Percentiles rank a stretch among this genome's conserved stretches.
Evolutionary conservation across 1,284 basidiomycete genomes (phyloP).

Genomic region (Leccinum cinnamomeum): DNA sequence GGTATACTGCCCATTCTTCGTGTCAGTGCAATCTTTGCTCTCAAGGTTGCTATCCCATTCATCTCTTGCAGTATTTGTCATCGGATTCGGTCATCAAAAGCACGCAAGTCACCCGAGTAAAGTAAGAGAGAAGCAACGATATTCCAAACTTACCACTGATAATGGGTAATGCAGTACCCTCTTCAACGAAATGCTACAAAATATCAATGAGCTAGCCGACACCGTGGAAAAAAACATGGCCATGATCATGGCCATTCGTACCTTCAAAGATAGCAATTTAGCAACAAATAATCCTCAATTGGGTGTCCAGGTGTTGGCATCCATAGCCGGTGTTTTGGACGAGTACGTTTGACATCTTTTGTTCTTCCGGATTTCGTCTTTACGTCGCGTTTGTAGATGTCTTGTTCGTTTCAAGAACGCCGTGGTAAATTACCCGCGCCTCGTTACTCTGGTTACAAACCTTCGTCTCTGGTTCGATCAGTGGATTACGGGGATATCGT

Average conservation of each 20-base stretch:
- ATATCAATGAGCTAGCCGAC: conserved; percentile 46
- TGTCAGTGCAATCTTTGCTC: conserved; percentile 36
- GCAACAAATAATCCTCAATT: conserved; percentile 21
- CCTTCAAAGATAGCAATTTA: conserved; percentile 43
- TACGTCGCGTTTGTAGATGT: conserved; percentile 39
- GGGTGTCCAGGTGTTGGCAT: conserved; percentile 47
- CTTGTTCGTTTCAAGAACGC: conserved; percentile 61
- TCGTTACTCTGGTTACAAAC: conserved; percentile 43
- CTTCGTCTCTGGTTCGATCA: conserved; percentile 45
- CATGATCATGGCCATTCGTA: conserved; percentile 37
- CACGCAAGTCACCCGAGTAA: conserved; percentile 52
- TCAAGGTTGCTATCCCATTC: conserved; percentile 1
- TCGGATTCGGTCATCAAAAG: conserved; percentile 65
- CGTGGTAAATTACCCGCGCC: conserved; percentile 44
- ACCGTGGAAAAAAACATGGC: conserved; percentile 47
- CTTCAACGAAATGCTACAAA: conserved; percentile 52
- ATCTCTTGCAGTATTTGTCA: conserved; percentile 51
- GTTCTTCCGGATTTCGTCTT: background rate
- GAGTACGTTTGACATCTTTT: conserved; percentile 43
- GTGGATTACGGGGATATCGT: conserved; percentile 46
- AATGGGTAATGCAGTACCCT: conserved; percentile 42
- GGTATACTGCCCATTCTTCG: conserved; percentile 58
- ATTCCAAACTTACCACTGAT: conserved; percentile 4
- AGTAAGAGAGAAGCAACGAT: conserved; percentile 40
- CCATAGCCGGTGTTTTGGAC: conserved; percentile 48